Evolutionary conservation across 805 yeast genomes (phyloP).

Genomic region (Nakazawaea populi): DNA sequence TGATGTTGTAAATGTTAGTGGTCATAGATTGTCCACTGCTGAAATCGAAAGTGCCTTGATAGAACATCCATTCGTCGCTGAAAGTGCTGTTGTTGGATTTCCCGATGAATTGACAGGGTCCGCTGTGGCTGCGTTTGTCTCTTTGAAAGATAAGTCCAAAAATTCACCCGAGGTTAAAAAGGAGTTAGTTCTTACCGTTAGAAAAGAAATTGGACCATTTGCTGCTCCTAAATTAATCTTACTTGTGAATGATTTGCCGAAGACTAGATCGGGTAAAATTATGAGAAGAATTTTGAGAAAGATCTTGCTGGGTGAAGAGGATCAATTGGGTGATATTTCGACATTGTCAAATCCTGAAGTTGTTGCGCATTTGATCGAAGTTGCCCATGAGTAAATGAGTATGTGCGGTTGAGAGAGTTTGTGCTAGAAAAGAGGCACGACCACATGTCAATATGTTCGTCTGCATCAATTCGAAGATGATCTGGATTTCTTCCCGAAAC

Average conservation of each 20-base stretch:
- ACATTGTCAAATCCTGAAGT: constrained; percentile 74
- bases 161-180: constrained; percentile 52
- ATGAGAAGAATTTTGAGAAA: constrained; percentile 84
- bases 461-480: neutral
- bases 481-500: neutral
- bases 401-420: too few species aligned
- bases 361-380: constrained; percentile 59
- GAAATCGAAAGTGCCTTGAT: constrained; percentile 81
- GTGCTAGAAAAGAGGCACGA: too few species aligned
- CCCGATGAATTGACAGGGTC: constrained; percentile 82
- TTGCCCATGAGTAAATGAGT: constrained; percentile 22
- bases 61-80: constrained; percentile 66
- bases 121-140: constrained; percentile 78
- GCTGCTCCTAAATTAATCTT: constrained; percentile 78
- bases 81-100: constrained; percentile 80
- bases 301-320: constrained; percentile 68
- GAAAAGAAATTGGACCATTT: constrained; percentile 80
- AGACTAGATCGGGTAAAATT: constrained; percentile 82
- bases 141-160: constrained; percentile 53
- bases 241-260: constrained; percentile 72
- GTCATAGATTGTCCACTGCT: constrained; percentile 84
- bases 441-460: too few species aligned
- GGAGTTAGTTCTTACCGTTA: constrained; percentile 61
- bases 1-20: constrained; percentile 83
- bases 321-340: constrained; percentile 74